Conservation (phyloP, 495 filamentous ascomycete genomes). For the Annulohypoxylon nitens region DNA sequence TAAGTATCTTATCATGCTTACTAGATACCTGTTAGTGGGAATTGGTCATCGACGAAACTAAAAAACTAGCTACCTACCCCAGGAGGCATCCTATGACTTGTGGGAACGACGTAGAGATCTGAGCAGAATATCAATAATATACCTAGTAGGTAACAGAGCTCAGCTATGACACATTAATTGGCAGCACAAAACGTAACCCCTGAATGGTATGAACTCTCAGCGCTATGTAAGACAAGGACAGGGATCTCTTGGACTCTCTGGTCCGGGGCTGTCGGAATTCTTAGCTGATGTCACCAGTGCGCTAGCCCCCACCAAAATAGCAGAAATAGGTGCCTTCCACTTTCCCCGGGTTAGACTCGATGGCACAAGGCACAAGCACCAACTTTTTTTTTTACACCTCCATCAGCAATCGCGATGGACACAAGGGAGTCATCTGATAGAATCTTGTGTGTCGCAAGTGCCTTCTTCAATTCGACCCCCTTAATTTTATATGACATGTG, state of each 20-base stretch:
- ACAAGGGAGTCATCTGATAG: slow-evolving; percentile 32
- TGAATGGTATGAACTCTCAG: not conserved
- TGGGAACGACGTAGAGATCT: too few species aligned
- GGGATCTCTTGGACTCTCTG: not conserved
- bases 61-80: too few species aligned
- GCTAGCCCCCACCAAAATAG: slow-evolving; percentile 39
- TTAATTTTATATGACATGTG: slow-evolving; percentile 31
- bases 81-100: too few species aligned
- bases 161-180: not conserved
- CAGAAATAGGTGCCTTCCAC: not conserved
- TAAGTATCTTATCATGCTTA: too few species aligned
- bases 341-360: slow-evolving; percentile 13
- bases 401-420: slow-evolving; percentile 9
- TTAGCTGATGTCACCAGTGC: slow-evolving; percentile 37
- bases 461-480: not conserved
- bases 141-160: not conserved
- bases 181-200: not conserved
- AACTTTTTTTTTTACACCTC: slow-evolving; percentile 25
- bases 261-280: not conserved
- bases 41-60: too few species aligned
- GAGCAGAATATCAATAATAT: not conserved
- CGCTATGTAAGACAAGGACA: not conserved
- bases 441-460: slow-evolving; percentile 19
- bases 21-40: too few species aligned
- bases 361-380: slow-evolving; percentile 37